Base-by-base conservation (phyloP, 1,139 yeast species). In the Groenewaldozyma sp. region DNA sequence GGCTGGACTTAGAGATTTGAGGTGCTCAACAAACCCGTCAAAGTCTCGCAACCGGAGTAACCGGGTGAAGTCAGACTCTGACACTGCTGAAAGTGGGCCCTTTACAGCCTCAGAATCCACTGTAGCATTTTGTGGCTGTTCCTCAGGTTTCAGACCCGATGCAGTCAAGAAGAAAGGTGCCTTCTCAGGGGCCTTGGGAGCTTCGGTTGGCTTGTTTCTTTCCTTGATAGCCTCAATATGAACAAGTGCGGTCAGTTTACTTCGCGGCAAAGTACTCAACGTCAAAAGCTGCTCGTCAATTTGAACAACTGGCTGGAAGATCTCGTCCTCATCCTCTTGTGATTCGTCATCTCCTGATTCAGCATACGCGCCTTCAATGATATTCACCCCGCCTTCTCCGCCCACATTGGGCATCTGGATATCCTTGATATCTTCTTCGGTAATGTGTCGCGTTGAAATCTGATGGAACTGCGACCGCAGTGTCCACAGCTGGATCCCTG, bases 401-500 rank as follows among this genome's bases (percentile, higher is more conserved):
- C 94, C 73, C n/a, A 74, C 76, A 48, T 81, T 82, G 3, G 97
- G 96, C 56, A 78, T 54, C 29, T 74, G 62, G 24, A 80, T 67
- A 14, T 65, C 64, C 32, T 67, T 71, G 52, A 87, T 52, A 16
- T 51, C 82, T 24, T 58, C 64, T 48, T 82, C 94, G 38, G 80
- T 80, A 26, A 91, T 70, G 46, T 77, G 84, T 49, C 91, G 75
- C 1, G 88, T 77, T 0, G 94, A 77, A 22, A 81, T 64, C 2
- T 79, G 76, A 47, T 68, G 74, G 60, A 88, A 88, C 60, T 87
- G 95, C 0, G 96, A 78, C 53, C 80, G 72, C 58, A 88, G 86
- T 3, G 95, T 82, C 99, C 99, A 93, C 44, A 93, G 66, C 38
- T 83, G 78, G 44, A 93, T 78, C 24, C 98, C 98, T 45, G 83